These are phyloP conservation scores for Galeopsis tetrahit DNA, from an alignment of 257 asterid species.

Conservation along the genomic window DNA sequence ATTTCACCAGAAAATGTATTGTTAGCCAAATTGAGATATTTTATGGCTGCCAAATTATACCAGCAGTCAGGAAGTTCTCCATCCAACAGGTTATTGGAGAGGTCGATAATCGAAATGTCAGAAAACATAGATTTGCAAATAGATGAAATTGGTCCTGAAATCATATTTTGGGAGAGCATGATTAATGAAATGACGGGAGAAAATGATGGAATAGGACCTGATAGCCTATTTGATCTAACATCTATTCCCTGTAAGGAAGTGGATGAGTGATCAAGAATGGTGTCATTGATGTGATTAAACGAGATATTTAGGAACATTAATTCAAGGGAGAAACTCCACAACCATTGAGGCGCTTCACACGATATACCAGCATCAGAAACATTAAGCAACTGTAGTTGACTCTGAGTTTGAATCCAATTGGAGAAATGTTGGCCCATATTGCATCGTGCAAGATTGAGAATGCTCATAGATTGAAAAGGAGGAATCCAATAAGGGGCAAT, in stretches of 20 bases:
- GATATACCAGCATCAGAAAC: constrained; percentile 39
- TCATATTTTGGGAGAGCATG: constrained; percentile 37
- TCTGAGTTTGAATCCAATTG: constrained; percentile 43
- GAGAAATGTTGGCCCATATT: constrained; percentile 46
- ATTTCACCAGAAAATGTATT: constrained; percentile 33
- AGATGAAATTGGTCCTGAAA: constrained; percentile 39
- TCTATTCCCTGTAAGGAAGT: constrained; percentile 8
- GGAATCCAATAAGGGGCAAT: constrained; percentile 34
- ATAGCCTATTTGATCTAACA: constrained; percentile 36
- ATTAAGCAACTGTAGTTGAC: constrained; percentile 28
- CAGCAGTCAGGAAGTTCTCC: constrained; percentile 45
- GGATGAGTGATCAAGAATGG: constrained; percentile 32
- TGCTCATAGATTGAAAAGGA: constrained; percentile 32
- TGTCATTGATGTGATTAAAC: constrained; percentile 40
- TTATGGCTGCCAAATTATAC: constrained; percentile 15
- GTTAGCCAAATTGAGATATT: constrained; percentile 30
- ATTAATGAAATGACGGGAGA: background rate
- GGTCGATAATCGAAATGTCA: constrained; percentile 23
- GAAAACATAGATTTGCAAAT: constrained; percentile 23
- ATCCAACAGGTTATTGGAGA: constrained; percentile 33
- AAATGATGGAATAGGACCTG: constrained; percentile 40
- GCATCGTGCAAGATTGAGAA: constrained; percentile 30
- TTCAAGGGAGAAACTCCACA: constrained; percentile 38
- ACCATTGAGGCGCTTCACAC: constrained; percentile 42
- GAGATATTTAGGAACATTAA: constrained; percentile 39